Base-by-base conservation (phyloP, 2,329 filamentous ascomycete species). In the Dactylonectria estremocensis region DNA sequence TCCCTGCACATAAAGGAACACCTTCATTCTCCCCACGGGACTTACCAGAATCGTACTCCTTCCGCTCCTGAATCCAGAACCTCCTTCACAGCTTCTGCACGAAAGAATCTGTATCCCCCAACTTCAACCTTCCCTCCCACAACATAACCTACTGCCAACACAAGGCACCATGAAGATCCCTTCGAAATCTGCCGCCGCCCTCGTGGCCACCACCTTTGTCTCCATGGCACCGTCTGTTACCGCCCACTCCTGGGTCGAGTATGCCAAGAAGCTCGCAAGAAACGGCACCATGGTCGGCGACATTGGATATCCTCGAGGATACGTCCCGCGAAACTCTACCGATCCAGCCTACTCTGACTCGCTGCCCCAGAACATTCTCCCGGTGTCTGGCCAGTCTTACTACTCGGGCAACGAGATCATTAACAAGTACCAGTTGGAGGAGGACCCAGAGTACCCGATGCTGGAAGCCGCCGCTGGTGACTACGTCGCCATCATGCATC, bases 211-310 rank as follows among this genome's bases (percentile, higher is more conserved):
- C 45, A 60, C 74, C 4, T 66, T 84, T 35, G 69, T 82, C 28
- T 76, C 82, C 45, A 69, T 83, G 54, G 71, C 69, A 10, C 66
- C 66, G 40, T 60, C 73, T 6, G 79, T 76, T 37, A 72, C 72
- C 28, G 91, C 89, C 40, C 95, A 98, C 81, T 92, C 90, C 18
- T 98, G 95, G 95, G 87, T 95, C 54, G 95, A 98, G 81, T 85
- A 91, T 75, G 85, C 95, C 56, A 88, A 86, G 69, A 89, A 90
- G 64, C 90, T 98, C 78, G 89, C 90, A 60, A 79, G 88, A 31
- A 92, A 94, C 74, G 95, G 95, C 61, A 89, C 89, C 37, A 94
- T 95, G 78, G 83, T 91, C 20, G 92, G 92, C 31, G 79, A 86
- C 8, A 84, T 88, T 24, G 95, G 95, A 35, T 97, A 91, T 78